Evolutionary conservation across 441 rosid genomes (phyloP), one percentile per base, ranked within the genome.

Genomic region (Capsella rubella): DNA sequence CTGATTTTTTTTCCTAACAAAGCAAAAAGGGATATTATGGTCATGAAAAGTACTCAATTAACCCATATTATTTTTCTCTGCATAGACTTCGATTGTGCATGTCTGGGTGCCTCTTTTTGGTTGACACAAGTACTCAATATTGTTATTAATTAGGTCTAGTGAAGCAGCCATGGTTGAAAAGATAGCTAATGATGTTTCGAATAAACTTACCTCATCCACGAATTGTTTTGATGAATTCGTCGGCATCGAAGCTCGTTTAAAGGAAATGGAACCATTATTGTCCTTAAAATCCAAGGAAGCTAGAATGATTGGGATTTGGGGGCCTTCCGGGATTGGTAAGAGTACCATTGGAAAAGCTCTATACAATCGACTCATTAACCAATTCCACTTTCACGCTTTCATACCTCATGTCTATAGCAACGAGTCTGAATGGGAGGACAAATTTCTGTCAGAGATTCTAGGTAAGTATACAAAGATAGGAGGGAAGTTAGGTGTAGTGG

Each of bases 261-360:
- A 70, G 11, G 27, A 49, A 47, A 3, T 70, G 5, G 4, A 10
- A 0, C 35, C 66, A 14, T 2, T 21, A 6, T 10, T 59, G 39
- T n/a, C 29, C 49, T 70, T 59, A 40, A 14, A 58, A 34, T 47
- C 58, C 0, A 39, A 47, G 13, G 66, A 49, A 3, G 49, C 1
- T 0, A 47, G 18, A 25, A 70, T 70, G 74, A 14, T 70, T 0
- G 74, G 67, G 49, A 70, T 47, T 58, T 27, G 9, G 18, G 74
- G 74, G 2, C 12, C 66, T 34, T 69, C 73, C 0, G 73, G 73
- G 65, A 71, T 60, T 59, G 75, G 75, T 59, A 50, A 71, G 61
- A 71, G 35, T 29, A 63, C 64, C 9, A 62, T 64, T 0, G 64
- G 29, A n/a, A 72, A 70, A 43, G 55, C 43, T 29, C 16, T 64